Evolutionary conservation across 129 eudicot genomes (phyloP).

Genomic region (carrot (Daucus carota)): DH1_v3.0 NC_030385.2:3042501-3043000

Average conservation of each 20-base stretch:
- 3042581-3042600: neutral
- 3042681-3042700: slow-evolving; percentile 63
- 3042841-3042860: slow-evolving; percentile 8
- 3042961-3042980: neutral
- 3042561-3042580: neutral
- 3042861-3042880: neutral
- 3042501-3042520: too few relatives aligned
- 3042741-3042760: slow-evolving; percentile 49
- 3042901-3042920: slow-evolving; percentile 1
- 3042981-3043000: slow-evolving; percentile 1
- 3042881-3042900: neutral
- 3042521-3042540: too few relatives aligned
- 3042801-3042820: slow-evolving; percentile 36
- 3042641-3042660: neutral
- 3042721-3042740: slow-evolving; percentile 80
- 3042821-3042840: slow-evolving; percentile 44
- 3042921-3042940: neutral
- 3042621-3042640: neutral
- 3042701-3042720: slow-evolving; percentile 95
- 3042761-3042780: slow-evolving; percentile 38
- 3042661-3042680: neutral
- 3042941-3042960: neutral
- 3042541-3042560: neutral
- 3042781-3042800: slow-evolving; percentile 52
- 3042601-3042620: neutral